Evolutionary conservation across 768 basidiomycete genomes (phyloP).

Genomic region (Boletus reticuloceps): DNA sequence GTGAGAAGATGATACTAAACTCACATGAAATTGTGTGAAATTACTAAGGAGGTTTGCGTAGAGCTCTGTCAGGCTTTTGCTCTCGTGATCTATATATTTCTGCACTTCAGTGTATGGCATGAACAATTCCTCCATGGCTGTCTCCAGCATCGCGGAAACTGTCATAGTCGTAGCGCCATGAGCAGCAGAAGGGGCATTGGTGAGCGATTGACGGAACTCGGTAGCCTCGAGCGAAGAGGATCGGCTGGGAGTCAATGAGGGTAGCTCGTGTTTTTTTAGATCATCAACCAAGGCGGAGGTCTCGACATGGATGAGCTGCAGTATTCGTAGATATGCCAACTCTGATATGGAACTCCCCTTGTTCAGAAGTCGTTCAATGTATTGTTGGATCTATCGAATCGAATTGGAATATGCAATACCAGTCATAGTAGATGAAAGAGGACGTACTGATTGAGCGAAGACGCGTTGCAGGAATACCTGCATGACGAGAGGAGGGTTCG

Average conservation of each 20-base stretch:
- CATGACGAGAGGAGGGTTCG: slow-evolving; percentile 94
- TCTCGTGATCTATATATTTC: slow-evolving; percentile 90
- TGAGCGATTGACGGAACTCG: slow-evolving; percentile 58
- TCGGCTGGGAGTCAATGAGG: slow-evolving; percentile 54
- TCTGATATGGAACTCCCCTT: slow-evolving; percentile 75
- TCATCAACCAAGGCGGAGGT: slow-evolving; percentile 83
- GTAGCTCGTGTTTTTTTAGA: slow-evolving; percentile 86
- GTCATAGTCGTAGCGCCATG: slow-evolving; percentile 44
- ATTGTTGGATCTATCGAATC: slow-evolving; percentile 82
- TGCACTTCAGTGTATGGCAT: slow-evolving; percentile 90
- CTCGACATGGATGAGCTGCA: slow-evolving; percentile 83
- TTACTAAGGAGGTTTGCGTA: slow-evolving; percentile 67
- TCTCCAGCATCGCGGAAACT: slow-evolving; percentile 86
- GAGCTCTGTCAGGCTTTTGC: slow-evolving; percentile 73
- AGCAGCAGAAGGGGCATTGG: slow-evolving; percentile 39
- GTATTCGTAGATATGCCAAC: slow-evolving; percentile 84
- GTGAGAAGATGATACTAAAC: slow-evolving; percentile 2
- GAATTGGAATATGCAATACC: slow-evolving; percentile 4
- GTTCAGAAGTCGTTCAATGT: slow-evolving; percentile 86
- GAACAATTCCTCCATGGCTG: slow-evolving; percentile 94
- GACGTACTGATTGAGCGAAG: slow-evolving; percentile 90
- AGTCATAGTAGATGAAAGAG: background rate
- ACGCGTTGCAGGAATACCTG: slow-evolving; percentile 97
- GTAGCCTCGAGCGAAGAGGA: slow-evolving; percentile 58
- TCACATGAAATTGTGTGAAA: slow-evolving; percentile 90